Conservation (phyloP, 2,329 filamentous ascomycete genomes). For the Sarocladiaceae sp. region DNA sequence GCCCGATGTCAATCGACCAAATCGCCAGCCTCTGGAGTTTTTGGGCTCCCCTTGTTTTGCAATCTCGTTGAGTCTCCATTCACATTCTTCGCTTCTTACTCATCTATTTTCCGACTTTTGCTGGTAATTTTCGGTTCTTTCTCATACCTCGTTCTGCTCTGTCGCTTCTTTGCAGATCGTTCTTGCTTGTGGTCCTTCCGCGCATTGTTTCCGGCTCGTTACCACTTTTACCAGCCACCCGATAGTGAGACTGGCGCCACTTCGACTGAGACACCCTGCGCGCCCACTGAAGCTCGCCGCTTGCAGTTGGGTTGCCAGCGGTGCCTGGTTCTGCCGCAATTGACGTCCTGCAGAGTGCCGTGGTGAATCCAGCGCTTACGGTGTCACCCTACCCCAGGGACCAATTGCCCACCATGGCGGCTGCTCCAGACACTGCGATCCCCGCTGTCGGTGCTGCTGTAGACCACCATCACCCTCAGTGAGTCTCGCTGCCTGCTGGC, state of each 20-base stretch:
- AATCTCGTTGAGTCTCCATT: not conserved
- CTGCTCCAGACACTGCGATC: not conserved
- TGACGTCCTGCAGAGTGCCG: no score
- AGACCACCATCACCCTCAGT: not conserved
- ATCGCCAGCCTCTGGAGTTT: slow-evolving; percentile 9
- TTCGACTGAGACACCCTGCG: slow-evolving; percentile 3
- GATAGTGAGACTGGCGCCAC: not conserved
- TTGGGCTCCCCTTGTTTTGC: not conserved
- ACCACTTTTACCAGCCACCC: slow-evolving; percentile 3
- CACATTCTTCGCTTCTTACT: not conserved
- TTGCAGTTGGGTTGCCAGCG: slow-evolving; percentile 2
- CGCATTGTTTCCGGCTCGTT: not conserved
- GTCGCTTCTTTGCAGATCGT: not conserved
- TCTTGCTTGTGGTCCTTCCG: not conserved
- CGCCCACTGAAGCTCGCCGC: slow-evolving; percentile 1
- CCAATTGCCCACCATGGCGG: not conserved
- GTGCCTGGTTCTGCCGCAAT: not conserved
- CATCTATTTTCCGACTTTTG: not conserved
- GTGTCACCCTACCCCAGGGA: no score
- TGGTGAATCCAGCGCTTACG: no score
- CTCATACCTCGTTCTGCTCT: not conserved
- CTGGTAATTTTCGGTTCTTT: not conserved
- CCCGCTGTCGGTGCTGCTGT: not conserved
- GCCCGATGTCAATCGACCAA: slow-evolving; percentile 4
- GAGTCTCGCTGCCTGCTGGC: not conserved